Conservation (phyloP, 768 basidiomycete species). For the Cyclocybe aegerita region DNA sequence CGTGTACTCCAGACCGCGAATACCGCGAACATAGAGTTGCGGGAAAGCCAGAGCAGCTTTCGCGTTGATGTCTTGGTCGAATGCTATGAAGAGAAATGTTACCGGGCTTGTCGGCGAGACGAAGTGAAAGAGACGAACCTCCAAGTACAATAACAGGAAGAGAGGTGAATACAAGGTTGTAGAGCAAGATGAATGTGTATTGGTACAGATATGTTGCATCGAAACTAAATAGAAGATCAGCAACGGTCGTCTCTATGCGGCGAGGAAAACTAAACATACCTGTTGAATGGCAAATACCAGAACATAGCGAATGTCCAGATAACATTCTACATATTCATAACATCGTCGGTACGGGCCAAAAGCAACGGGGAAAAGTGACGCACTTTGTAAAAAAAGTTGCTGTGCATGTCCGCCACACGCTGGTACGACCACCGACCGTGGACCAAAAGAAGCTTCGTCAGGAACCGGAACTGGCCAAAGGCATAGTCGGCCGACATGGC, state of each 20-base stretch:
- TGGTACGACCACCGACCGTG: conserved; percentile 98
- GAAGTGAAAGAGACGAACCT: conserved; percentile 43
- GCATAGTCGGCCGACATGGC: conserved; percentile 99
- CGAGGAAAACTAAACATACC: conserved; percentile 41
- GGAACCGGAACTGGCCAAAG: conserved; percentile 94
- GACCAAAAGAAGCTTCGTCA: conserved; percentile 88
- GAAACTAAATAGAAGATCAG: conserved; percentile 52
- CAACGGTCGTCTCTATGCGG: conserved; percentile 11
- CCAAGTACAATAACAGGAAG: conserved; percentile 90
- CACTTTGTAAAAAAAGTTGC: conserved; percentile 98
- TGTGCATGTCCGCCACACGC: conserved; percentile 94
- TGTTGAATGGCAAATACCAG: conserved; percentile 91
- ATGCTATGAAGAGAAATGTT: conserved; percentile 46
- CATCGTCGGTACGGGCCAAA: conserved; percentile 6
- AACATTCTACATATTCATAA: conserved; percentile 57
- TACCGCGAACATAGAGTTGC: conserved; percentile 93
- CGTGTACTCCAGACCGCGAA: conserved; percentile 92
- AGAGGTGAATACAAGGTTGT: conserved; percentile 91
- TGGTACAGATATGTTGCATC: conserved; percentile 94
- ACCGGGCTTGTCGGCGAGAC: neutral
- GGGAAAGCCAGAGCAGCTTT: conserved; percentile 90
- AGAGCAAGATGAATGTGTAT: conserved; percentile 91
- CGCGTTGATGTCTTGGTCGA: conserved; percentile 94
- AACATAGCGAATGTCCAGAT: conserved; percentile 94
- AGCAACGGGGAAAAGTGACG: conserved; percentile 11